Evolutionary conservation across 208 protist genomes (phyloP), one percentile per base, ranked within the genome.

Genomic region (Strigomonas galati): DNA sequence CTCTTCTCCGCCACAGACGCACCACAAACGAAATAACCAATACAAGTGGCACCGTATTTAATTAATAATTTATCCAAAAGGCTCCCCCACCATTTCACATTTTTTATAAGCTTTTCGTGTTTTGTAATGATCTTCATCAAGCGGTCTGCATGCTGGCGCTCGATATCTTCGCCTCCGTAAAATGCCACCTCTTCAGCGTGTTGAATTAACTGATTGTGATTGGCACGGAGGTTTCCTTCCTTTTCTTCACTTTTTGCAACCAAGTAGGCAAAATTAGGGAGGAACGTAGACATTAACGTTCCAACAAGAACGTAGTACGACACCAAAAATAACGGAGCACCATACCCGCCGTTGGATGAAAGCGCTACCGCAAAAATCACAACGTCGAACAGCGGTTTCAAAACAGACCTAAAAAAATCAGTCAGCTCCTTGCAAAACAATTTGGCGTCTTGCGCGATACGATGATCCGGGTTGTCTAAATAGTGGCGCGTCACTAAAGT

Each of bases 161-260:
- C 93, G n/a, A 88, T 56, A 24, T 85, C 78, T 49, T 88, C 91
- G 35, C 93, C 93, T 37, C 85, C 80, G 58, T 95, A 96, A 62
- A 97, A 97, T 12, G 93, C 89, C 44, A 97, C 82, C 76, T 94
- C 87, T 75, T 97, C 90, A 0, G 91, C 89, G 66, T 97, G 91
- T 35, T 78, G 76, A 32, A 90, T 70, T 12, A 97, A 65, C 61
- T 93, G 84, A 49, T 80, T 84, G 61, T 97, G 91, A 35, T 81
- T 79, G 37, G 82, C 78, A 17, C 90, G 76, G 28, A 96, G 62
- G 60, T 95, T 86, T 10, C 73, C 89, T 65, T 96, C 90, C 49
- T 88, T 85, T 66, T 87, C 78, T 48, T 93, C 87, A 49, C 81
- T 87, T 4, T 55, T 65, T 7, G 85, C 76, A 15, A 93, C 62